Evolutionary conservation across 1,284 basidiomycete genomes (phyloP).

Genomic region (Tranzscheliella williamsii): DNA sequence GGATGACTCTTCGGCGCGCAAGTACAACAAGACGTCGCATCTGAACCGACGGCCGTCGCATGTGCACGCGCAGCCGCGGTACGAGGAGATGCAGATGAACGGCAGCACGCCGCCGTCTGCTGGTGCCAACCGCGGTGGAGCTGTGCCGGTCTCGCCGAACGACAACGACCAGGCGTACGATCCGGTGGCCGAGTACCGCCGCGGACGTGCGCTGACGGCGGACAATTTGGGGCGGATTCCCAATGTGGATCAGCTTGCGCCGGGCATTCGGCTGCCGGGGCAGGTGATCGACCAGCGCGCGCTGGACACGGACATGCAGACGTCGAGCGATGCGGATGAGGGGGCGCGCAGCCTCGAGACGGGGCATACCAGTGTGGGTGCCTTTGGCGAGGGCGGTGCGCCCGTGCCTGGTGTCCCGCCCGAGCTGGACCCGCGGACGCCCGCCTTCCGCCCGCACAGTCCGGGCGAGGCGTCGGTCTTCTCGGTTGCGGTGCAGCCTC

Average conservation of each 20-base stretch:
- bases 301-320: slow-evolving; percentile 31
- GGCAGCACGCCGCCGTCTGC: too few species aligned
- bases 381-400: slow-evolving; percentile 40
- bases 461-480: slow-evolving; percentile 56
- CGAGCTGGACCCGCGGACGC: slow-evolving; percentile 54
- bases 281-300: slow-evolving; percentile 14
- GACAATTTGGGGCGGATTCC: slow-evolving; percentile 57
- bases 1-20: slow-evolving; percentile 40
- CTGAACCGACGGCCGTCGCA: slow-evolving; percentile 12
- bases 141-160: slow-evolving; percentile 2
- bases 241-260: slow-evolving; percentile 57
- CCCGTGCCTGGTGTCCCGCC: slow-evolving; percentile 52
- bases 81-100: not conserved
- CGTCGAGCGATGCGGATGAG: slow-evolving; percentile 37
- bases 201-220: slow-evolving; percentile 48
- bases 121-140: not conserved
- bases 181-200: slow-evolving; percentile 31
- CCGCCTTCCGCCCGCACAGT: slow-evolving; percentile 49
- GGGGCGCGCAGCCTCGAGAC: slow-evolving; percentile 35
- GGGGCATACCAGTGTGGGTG: slow-evolving; percentile 36
- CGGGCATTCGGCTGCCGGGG: slow-evolving; percentile 53
- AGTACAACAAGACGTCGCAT: slow-evolving; percentile 42
- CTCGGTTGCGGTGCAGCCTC: slow-evolving; percentile 56
- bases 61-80: not conserved
- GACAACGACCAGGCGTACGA: slow-evolving; percentile 23